Evolutionary conservation across 108 stramenopile genomes (phyloP), one percentile per base, ranked within the genome.

Genomic region (Nitzschia inconspicua): DNA sequence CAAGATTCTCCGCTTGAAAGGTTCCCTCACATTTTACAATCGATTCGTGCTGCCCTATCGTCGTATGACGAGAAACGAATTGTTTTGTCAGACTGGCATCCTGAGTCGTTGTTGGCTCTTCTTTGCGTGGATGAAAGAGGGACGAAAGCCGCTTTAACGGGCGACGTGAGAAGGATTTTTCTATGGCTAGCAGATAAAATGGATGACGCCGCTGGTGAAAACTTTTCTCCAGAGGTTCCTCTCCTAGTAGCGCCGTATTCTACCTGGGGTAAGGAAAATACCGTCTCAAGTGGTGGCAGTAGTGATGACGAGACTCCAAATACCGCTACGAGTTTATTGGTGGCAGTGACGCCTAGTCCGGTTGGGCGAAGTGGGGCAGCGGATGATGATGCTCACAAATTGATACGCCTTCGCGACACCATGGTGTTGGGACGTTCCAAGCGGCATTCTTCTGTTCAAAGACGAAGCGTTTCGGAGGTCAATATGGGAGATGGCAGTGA

Each of bases 11-110:
- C 63, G 7, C 18, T 46, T 32, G 77, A 79, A 42, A 52, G 68
- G 40, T 80, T 68, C 44, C 85, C 90, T 39, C 86, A 91, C 57
- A 29, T 79, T 22, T 34, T 86, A 22, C 44, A 50, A 30, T 35
- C 67, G 24, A 79, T 73, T 39, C 63, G 40, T 0, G 50, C 62
- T n/a, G 43, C 60, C 6, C 51, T 72, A 19, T 35, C 39, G n/a
- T 68, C 72, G 2, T 53, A 30, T 44, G 85, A 86, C 41, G 86
- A 86, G 47, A 42, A 52, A 9, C 44, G 32, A 10, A 48, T 47
- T 26, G 22, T 83, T 27, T 42, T 78, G 13, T 76, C 81, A 23
- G 87, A 88, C 44, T 92, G 87, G 87, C 74, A 86, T 57, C 87
- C 91, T 4, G 91, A 92, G 52, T 75, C 83, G 18, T 63, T 89